Percentiles rank a stretch among this genome's conserved stretches.
Evolutionary conservation across 768 basidiomycete species (phyloP).

Genomic region (Kwoniella sp.): DNA sequence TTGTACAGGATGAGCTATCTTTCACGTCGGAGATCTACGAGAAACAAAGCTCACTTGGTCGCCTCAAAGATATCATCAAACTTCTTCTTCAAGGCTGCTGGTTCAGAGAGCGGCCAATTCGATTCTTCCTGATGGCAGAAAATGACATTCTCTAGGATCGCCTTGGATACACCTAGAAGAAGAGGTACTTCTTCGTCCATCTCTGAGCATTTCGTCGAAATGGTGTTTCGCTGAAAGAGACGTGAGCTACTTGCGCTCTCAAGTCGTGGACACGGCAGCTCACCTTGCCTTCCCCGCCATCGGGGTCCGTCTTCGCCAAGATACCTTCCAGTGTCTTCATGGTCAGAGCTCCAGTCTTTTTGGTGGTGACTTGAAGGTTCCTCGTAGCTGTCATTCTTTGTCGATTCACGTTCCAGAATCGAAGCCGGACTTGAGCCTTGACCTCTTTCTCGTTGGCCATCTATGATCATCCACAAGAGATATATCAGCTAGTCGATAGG

Average conservation of each 20-base stretch:
- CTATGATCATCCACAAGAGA: too few relatives aligned
- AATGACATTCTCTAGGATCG: constrained; percentile 98
- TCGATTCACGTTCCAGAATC: constrained; percentile 88
- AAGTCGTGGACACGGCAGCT: constrained; percentile 33
- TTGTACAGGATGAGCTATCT: neutral
- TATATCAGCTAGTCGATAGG: too few relatives aligned
- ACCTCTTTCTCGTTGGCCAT: constrained; percentile 99
- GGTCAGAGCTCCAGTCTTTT: constrained; percentile 81
- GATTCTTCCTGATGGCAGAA: constrained; percentile 99
- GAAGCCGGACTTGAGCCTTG: constrained; percentile 94
- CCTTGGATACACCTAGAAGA: constrained; percentile 90
- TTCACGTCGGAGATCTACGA: neutral
- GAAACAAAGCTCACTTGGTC: constrained; percentile 67
- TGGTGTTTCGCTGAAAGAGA: constrained; percentile 71
- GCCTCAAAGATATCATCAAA: constrained; percentile 99
- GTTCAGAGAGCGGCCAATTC: constrained; percentile 94
- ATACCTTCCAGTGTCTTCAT: constrained; percentile 98
- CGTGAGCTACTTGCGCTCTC: neutral
- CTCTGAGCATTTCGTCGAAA: constrained; percentile 97
- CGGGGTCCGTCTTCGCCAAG: constrained; percentile 70
- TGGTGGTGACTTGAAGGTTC: constrained; percentile 86
- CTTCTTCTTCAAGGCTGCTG: constrained; percentile 90
- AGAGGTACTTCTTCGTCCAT: constrained; percentile 93
- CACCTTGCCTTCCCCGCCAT: constrained; percentile 75
- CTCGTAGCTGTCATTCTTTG: constrained; percentile 85